Base-by-base conservation (phyloP, 208 protist genomes). In the Herpetomonas samuelpessoai region DNA sequence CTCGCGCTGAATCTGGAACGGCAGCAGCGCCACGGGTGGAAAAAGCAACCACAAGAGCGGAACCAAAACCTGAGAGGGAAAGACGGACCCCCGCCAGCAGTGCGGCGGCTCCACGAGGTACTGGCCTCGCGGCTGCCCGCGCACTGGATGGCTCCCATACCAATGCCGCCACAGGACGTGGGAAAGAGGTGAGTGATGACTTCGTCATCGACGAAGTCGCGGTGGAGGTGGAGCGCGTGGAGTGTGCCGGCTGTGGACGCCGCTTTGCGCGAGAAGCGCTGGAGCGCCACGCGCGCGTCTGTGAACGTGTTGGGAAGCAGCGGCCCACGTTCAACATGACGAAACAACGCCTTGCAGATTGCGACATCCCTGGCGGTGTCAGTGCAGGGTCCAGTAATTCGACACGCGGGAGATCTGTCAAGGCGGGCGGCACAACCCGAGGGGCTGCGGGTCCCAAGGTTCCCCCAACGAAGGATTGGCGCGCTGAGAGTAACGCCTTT, bases 401-500 rank as follows among this genome's bases (percentile, higher is more conserved):
- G n/a, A n/a, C n/a, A n/a, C n/a, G n/a, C n/a, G n/a, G n/a, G n/a
- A n/a, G n/a, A n/a, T n/a, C n/a, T n/a, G n/a, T n/a, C n/a, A n/a
- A n/a, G n/a, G n/a, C n/a, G n/a, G n/a, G n/a, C n/a, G n/a, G n/a
- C n/a, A n/a, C n/a, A n/a, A n/a, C n/a, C n/a, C n/a, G n/a, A n/a
- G n/a, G n/a, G 26, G 35, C 35, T 7, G 7, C 35, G 35, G 35
- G 35, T 7, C 10, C 35, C 35, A 7, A 18, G 10, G 35, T 16
- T 41, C 35, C 35, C 10, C 35, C 35, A 7, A 41, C 83, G 70
- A 84, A 84, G 46, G 75, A 97, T 62, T 97, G 88, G 85, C 68
- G 78, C 46, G 74, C 86, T 10, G 85, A 93, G 66, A 95, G 88
- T 62, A 71, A 86, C 28, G 79, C 83, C 2, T 95, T 97, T 38